Evolutionary conservation across 2,329 filamentous ascomycete genomes (phyloP).

Genomic region (Curvularia lunata): DNA sequence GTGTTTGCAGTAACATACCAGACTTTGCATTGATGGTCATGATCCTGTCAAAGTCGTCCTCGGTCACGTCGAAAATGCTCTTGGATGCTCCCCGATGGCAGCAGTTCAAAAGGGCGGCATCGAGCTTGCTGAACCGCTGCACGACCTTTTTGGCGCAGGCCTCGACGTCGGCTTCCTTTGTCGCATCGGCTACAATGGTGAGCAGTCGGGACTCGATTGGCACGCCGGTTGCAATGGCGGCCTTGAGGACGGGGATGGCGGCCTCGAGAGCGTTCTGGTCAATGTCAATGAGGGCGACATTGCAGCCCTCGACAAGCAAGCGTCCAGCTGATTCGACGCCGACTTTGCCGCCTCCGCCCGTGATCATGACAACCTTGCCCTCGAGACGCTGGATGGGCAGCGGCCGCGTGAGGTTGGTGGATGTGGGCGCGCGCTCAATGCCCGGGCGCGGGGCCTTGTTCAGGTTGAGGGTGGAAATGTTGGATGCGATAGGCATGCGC

Average conservation of each 20-base stretch:
- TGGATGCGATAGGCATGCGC: conserved; percentile 12
- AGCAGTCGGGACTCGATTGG: conserved; percentile 37
- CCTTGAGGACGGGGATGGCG: conserved; percentile 33
- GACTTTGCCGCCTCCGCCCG: conserved; percentile 42
- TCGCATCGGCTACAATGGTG: conserved; percentile 46
- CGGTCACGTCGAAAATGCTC: conserved; percentile 47
- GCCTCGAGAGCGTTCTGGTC: conserved; percentile 35
- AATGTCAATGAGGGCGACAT: conserved; percentile 48
- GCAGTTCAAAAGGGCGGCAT: conserved; percentile 39
- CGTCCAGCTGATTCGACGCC: conserved; percentile 47
- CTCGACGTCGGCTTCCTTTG: conserved; percentile 41
- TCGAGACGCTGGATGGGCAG: conserved; percentile 41
- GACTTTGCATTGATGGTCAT: conserved; percentile 50
- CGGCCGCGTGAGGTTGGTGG: conserved; percentile 34
- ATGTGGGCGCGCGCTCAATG: conserved; percentile 36
- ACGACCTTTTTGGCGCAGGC: conserved; percentile 32
- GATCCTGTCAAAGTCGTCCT: conserved; percentile 46
- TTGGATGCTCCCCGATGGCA: conserved; percentile 36
- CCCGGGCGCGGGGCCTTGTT: conserved; percentile 33
- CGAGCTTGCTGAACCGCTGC: conserved; percentile 36
- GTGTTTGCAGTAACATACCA: conserved; percentile 29
- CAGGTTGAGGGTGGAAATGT: conserved; percentile 35
- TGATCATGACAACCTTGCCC: conserved; percentile 44
- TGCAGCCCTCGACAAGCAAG: conserved; percentile 48
- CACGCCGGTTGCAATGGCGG: conserved; percentile 34